A percentile compares a stretch with the other conserved stretches of the same genome.
These are phyloP conservation scores for Chloranthus sessilifolius DNA, from an alignment of 164 flowering plant genomes.

Conservation along the genomic window DNA sequence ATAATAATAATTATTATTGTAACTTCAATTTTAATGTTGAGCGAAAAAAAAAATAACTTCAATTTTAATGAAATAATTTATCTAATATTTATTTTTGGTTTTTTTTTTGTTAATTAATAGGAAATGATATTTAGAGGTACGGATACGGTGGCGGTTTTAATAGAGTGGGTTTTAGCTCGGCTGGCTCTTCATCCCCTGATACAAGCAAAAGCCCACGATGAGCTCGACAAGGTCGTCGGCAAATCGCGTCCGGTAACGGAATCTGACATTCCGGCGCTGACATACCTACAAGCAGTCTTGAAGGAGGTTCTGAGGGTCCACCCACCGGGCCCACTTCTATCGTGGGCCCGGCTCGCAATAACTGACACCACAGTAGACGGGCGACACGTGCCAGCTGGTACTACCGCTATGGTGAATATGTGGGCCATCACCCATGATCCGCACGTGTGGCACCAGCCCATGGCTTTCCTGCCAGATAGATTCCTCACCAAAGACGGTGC, in stretches of 20 bases:
- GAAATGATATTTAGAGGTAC: constrained; percentile 41
- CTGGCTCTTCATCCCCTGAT: constrained; percentile 23
- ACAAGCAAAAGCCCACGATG: constrained; percentile 23
- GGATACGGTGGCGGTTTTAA: constrained; percentile 31
- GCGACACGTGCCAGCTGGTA: constrained; percentile 60
- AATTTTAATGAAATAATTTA: no score
- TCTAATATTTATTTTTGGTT: background rate
- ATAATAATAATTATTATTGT: background rate
- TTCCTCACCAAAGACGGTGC: constrained; percentile 23
- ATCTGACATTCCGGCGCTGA: constrained; percentile 33
- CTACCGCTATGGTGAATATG: constrained; percentile 91
- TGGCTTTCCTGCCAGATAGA: constrained; percentile 49
- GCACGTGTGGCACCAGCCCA: constrained; percentile 50
- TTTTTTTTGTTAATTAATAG: background rate
- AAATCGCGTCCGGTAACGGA: constrained; percentile 27
- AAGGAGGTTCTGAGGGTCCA: constrained; percentile 48
- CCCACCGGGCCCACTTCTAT: constrained; percentile 64
- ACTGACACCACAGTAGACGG: constrained; percentile 60
- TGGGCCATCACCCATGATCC: constrained; percentile 79
- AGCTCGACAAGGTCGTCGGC: constrained; percentile 30
- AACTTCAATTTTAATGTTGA: no score
- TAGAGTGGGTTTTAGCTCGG: constrained; percentile 34
- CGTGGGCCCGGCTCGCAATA: constrained; percentile 53
- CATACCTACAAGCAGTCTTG: constrained; percentile 38
- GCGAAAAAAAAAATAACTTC: no score